Conservation (phyloP, 352 stramenopile genomes). For the Phytophthora tentaculata region DNA sequence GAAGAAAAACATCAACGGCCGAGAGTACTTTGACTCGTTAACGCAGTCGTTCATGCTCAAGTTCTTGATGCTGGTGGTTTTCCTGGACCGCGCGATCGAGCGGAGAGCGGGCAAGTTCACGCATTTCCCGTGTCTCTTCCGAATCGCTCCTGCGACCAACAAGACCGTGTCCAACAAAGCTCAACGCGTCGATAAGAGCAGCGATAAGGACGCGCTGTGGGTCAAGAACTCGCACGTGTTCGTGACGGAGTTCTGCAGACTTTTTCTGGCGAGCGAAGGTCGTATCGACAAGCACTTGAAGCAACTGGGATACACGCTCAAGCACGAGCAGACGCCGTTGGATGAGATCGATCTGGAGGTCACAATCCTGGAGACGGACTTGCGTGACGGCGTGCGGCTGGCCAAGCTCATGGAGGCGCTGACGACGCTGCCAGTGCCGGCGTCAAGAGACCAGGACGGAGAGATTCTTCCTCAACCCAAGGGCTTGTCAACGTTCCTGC, state of each 20-base stretch:
- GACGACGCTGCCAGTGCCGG: constrained; percentile 46
- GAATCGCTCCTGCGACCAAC: constrained; percentile 37
- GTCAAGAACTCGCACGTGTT: constrained; percentile 94
- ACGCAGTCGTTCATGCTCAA: constrained; percentile 90
- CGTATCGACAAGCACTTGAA: constrained; percentile 95
- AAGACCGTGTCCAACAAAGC: constrained; percentile 1
- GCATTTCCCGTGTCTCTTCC: constrained; percentile 92
- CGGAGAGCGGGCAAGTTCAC: constrained; percentile 79
- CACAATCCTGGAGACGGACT: constrained; percentile 92
- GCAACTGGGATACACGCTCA: constrained; percentile 86
- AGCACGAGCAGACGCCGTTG: constrained; percentile 91
- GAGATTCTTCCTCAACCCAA: constrained; percentile 16
- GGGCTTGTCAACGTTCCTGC: constrained; percentile 80
- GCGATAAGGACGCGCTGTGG: constrained; percentile 26
- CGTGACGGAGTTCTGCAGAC: constrained; percentile 91
- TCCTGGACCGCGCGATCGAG: constrained; percentile 90
- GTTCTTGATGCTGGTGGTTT: constrained; percentile 93
- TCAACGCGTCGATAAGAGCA: background rate
- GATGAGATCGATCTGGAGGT: constrained; percentile 96
- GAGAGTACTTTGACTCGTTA: constrained; percentile 85
- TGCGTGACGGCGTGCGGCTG: constrained; percentile 96
- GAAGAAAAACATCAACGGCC: constrained; percentile 77
- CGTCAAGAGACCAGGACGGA: constrained; percentile 4
- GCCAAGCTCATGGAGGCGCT: constrained; percentile 94
- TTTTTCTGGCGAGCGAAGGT: constrained; percentile 94